Evolutionary conservation across 208 protist species (phyloP), one percentile per base, ranked within the genome.

Genomic region (Pavlovales sp.): DNA sequence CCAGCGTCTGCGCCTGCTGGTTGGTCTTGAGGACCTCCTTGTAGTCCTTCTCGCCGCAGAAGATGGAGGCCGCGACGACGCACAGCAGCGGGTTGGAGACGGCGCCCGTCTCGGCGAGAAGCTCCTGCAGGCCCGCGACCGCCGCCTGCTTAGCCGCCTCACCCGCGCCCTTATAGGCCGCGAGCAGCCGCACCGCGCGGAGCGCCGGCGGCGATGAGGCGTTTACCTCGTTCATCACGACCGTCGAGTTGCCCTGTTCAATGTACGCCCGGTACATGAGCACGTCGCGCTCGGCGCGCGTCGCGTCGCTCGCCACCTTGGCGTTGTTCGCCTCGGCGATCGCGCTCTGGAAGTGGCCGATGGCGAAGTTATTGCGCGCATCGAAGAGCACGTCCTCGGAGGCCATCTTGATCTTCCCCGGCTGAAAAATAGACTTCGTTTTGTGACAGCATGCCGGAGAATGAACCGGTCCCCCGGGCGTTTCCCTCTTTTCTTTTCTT

Each of bases 11-110:
- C 26, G 7, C 30, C 80, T 88, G 67, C 26, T 87, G 82, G 0
- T 1, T 44, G 34, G n/a, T 7, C 82, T 86, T 86, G 28, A 86
- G 66, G 37, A 38, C 82, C 82, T 86, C 82, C 82, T 86, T 86
- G 82, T 77, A 42, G 66, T 86, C 82, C 82, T 42, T 30, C 82
- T 86, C 82, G 11, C 8, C 20, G 41, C 34, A 34, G 57, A 86
- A 44, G 1, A 86, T 36, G 1, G 37, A 26, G 36, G 47, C 82
- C 14, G 82, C 82, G 5, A 44, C 30, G 26, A 77, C 32, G 34
- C 66, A 30, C 2, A 86, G 47, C 37, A 26, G 82, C 66, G 36
- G 1, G 34, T 86, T 34, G 37, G 14, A 2, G 37, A 20, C 41
- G 4, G 38, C 66, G 28, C 8, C 20, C 57, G 82, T 0, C 4